Evolutionary conservation across 805 yeast species (phyloP).

Genomic region (Blastobotrys attinorum): DNA sequence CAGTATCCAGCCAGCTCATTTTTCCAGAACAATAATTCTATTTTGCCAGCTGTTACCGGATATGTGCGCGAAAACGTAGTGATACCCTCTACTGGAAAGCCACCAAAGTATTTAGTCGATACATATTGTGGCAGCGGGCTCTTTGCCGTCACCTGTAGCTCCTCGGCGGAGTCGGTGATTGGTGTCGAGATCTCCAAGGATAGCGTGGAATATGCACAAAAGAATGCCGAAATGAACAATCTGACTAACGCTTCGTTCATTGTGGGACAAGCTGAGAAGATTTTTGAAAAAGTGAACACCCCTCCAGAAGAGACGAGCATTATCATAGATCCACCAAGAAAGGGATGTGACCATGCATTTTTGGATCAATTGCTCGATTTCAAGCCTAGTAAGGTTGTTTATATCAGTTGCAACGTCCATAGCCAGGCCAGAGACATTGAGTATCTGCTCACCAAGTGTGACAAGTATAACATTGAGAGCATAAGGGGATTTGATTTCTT

Average conservation of each 20-base stretch:
- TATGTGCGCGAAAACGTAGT: constrained; percentile 70
- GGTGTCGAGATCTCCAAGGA: constrained; percentile 95
- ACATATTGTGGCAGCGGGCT: constrained; percentile 96
- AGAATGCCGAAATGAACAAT: constrained; percentile 65
- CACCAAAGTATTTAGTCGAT: constrained; percentile 69
- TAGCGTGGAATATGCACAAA: constrained; percentile 78
- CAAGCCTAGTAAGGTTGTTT: constrained; percentile 81
- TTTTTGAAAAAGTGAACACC: constrained; percentile 57
- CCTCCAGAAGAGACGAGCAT: constrained; percentile 76
- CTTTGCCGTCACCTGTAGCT: constrained; percentile 79
- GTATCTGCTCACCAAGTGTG: constrained; percentile 62
- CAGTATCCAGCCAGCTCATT: constrained; percentile 92
- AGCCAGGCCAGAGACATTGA: constrained; percentile 94
- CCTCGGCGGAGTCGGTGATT: constrained; percentile 71
- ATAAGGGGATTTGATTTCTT: constrained; percentile 94
- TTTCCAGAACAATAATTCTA: constrained; percentile 92
- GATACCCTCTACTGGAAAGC: constrained; percentile 31
- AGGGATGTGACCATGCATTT: constrained; percentile 89
- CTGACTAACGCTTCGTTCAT: constrained; percentile 75
- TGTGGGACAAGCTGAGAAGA: constrained; percentile 86
- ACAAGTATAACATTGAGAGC: constrained; percentile 62
- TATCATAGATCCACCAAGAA: constrained; percentile 93
- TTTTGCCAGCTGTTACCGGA: constrained; percentile 71
- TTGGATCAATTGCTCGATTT: constrained; percentile 78
- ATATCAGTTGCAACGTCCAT: constrained; percentile 94